Percentiles rank a stretch among this genome's conserved stretches.
These are phyloP conservation scores for Pythium biforme DNA, from an alignment of 352 stramenopile genomes.

Conservation along the genomic window DNA sequence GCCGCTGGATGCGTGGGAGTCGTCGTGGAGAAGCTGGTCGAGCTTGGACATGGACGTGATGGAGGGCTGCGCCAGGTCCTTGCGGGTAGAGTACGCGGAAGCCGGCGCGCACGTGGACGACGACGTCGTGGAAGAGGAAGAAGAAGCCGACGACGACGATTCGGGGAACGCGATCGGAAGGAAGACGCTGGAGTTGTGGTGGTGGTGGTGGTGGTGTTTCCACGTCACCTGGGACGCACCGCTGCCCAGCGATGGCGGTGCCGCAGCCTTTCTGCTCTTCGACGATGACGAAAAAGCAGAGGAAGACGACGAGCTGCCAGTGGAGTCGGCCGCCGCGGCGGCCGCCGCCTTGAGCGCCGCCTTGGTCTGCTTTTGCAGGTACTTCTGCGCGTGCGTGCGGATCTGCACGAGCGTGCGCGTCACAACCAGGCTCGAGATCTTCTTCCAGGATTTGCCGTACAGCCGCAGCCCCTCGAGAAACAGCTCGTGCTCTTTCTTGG, in stretches of 20 bases:
- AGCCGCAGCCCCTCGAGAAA: conserved; percentile 85
- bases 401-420: conserved; percentile 93
- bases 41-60: conserved; percentile 32
- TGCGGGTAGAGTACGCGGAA: conserved; percentile 13
- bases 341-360: conserved; percentile 42
- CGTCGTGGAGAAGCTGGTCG: conserved; percentile 68
- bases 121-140: conserved; percentile 10
- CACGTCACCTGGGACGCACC: not conserved
- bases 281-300: not conserved
- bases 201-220: conserved; percentile 12
- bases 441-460: conserved; percentile 92
- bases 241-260: not conserved
- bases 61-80: conserved; percentile 9
- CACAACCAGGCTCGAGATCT: conserved; percentile 80
- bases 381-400: conserved; percentile 97
- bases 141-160: conserved; percentile 25
- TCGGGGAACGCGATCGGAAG: conserved; percentile 34
- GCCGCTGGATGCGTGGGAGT: conserved; percentile 16
- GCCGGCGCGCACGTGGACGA: conserved; percentile 19
- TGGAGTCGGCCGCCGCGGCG: conserved; percentile 21
- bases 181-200: conserved; percentile 21
- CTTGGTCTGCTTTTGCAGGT: conserved; percentile 87
- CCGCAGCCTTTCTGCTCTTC: conserved; percentile 4
- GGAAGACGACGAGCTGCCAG: not conserved
- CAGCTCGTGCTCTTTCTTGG: conserved; percentile 85